Evolutionary conservation across 352 stramenopile genomes (phyloP).

Genomic region (Phytophthora melonis): DNA sequence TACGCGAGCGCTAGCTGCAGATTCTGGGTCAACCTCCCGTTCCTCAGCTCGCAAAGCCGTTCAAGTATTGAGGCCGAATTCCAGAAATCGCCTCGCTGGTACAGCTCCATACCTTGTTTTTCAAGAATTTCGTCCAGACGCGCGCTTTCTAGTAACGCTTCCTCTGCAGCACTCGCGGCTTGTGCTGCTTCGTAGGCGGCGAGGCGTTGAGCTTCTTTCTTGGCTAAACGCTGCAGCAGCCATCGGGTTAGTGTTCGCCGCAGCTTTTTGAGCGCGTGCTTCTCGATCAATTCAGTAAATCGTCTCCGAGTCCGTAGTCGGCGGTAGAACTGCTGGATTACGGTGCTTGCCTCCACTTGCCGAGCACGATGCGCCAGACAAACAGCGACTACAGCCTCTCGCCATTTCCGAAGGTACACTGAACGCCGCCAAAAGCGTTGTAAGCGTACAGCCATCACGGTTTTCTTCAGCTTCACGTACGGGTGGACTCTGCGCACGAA

Average conservation of each 20-base stretch:
- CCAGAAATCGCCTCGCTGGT: slow-evolving; percentile 61
- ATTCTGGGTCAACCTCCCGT: slow-evolving; percentile 14
- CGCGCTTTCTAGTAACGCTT: slow-evolving; percentile 26
- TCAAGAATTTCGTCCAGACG: slow-evolving; percentile 46
- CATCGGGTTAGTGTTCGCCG: slow-evolving; percentile 50
- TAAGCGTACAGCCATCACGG: slow-evolving; percentile 57
- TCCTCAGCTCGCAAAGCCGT: slow-evolving; percentile 29
- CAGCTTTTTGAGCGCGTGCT: slow-evolving; percentile 46
- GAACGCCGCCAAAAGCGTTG: slow-evolving; percentile 56
- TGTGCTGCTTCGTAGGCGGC: slow-evolving; percentile 37
- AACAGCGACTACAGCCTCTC: slow-evolving; percentile 15
- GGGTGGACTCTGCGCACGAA: slow-evolving; percentile 53
- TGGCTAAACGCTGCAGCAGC: slow-evolving; percentile 52
- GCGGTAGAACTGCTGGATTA: slow-evolving; percentile 60
- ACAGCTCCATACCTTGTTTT: slow-evolving; percentile 52
- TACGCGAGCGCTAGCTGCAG: slow-evolving; percentile 53
- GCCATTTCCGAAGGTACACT: slow-evolving; percentile 39
- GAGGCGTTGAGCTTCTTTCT: slow-evolving; percentile 50
- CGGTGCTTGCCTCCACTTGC: slow-evolving; percentile 38
- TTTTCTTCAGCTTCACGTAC: slow-evolving; percentile 58
- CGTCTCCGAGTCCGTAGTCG: slow-evolving; percentile 32
- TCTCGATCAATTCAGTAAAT: slow-evolving; percentile 47
- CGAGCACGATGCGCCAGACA: slow-evolving; percentile 1
- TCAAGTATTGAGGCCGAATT: slow-evolving; percentile 64
- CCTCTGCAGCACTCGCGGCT: background rate